Conservation (phyloP, 2,329 filamentous ascomycete species). For the Thelonectria blattea region DNA sequence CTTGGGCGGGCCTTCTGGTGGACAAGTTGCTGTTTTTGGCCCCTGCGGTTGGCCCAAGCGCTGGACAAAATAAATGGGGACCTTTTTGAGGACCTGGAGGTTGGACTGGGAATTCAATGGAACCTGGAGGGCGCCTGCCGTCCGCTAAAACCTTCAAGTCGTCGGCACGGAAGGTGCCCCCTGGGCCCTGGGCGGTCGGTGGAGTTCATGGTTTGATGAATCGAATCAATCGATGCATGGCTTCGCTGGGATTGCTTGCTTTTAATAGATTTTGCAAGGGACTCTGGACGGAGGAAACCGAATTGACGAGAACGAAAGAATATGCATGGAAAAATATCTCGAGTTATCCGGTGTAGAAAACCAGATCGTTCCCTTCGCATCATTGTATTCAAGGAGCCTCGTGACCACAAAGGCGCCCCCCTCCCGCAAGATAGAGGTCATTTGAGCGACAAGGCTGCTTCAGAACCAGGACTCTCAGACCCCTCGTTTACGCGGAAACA, state of each 20-base stretch:
- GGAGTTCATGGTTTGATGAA: background rate
- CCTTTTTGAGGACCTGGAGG: background rate
- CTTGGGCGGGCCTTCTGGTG: conserved; percentile 30
- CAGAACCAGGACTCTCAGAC: conserved; percentile 4
- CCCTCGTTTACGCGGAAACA: background rate
- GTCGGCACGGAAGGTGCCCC: background rate
- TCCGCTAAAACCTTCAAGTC: conserved; percentile 4
- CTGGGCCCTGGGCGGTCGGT: conserved; percentile 9
- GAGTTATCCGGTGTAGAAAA: background rate
- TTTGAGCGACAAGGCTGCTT: conserved; percentile 2
- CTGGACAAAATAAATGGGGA: conserved; percentile 37
- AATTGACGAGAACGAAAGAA: background rate
- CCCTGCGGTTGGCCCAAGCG: conserved; percentile 37
- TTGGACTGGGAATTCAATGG: conserved; percentile 14
- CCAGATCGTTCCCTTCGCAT: background rate
- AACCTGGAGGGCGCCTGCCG: conserved; percentile 1
- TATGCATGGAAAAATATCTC: no score
- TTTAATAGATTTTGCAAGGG: background rate
- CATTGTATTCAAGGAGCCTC: background rate
- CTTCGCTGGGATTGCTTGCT: background rate
- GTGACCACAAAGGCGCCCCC: background rate
- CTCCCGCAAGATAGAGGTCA: conserved; percentile 4
- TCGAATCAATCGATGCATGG: background rate
- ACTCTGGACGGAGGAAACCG: background rate
- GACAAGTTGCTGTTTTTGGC: conserved; percentile 38